These are phyloP conservation scores for Rhizopogon sp. DNA, from an alignment of 768 basidiomycete genomes.

Conservation along the genomic window DNA sequence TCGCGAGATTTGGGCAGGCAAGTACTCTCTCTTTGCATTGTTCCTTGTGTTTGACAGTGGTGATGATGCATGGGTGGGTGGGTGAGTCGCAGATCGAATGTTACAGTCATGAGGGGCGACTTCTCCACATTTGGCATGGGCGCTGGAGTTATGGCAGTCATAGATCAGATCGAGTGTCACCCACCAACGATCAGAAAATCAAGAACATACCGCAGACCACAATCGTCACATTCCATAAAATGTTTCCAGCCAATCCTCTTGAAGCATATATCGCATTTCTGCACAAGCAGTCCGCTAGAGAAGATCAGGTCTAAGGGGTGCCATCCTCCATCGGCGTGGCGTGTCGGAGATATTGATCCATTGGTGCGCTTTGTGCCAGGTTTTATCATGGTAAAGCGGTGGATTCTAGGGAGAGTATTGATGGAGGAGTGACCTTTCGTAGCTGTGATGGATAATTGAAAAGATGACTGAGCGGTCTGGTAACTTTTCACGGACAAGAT, in stretches of 20 bases:
- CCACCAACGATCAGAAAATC: not conserved
- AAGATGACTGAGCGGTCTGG: constrained; percentile 52
- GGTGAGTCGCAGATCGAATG: constrained; percentile 19
- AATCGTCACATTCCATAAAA: constrained; percentile 85
- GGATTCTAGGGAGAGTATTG: constrained; percentile 53
- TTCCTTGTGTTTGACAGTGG: constrained; percentile 23
- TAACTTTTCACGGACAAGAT: constrained; percentile 57
- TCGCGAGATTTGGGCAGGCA: constrained; percentile 18
- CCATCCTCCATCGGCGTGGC: constrained; percentile 44
- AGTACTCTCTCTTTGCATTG: constrained; percentile 22
- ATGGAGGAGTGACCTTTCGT: constrained; percentile 78
- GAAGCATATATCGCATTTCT: constrained; percentile 77
- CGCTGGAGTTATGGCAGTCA: constrained; percentile 34
- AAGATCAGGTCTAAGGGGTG: constrained; percentile 78
- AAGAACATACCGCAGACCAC: constrained; percentile 58
- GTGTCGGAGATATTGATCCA: constrained; percentile 24
- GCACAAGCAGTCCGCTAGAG: constrained; percentile 61
- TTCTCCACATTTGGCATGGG: constrained; percentile 88
- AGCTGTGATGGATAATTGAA: constrained; percentile 53
- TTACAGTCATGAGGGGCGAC: constrained; percentile 75
- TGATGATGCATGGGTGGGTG: constrained; percentile 16
- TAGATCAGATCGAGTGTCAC: constrained; percentile 4
- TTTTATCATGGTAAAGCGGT: constrained; percentile 84
- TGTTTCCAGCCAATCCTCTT: constrained; percentile 88
- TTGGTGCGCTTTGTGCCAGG: constrained; percentile 60